Evolutionary conservation across 2,329 filamentous ascomycete species (phyloP).

Genomic region (Rhynchosporium secalis): DNA sequence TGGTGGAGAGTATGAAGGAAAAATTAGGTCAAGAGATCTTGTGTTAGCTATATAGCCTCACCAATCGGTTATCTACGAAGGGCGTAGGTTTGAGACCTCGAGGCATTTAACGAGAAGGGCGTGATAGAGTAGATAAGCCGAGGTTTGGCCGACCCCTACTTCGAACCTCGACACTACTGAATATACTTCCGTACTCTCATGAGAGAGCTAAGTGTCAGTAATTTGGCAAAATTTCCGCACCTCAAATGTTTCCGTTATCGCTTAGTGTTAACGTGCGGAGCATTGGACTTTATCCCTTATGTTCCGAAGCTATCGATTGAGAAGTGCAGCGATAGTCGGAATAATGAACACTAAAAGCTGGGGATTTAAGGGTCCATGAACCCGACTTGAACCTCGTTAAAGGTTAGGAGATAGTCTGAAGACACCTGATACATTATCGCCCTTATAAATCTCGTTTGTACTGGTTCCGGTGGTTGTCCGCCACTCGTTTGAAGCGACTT

Average conservation of each 20-base stretch:
- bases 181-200: neutral
- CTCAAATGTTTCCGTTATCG: too few relatives aligned
- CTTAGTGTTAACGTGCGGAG: too few relatives aligned
- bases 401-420: neutral
- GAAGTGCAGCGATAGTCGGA: too few relatives aligned
- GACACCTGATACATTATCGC: too few relatives aligned
- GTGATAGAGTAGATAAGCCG: conserved; percentile 8
- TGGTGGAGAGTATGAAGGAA: neutral
- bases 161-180: neutral
- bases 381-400: too few relatives aligned
- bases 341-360: too few relatives aligned
- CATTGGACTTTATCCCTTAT: too few relatives aligned
- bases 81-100: neutral
- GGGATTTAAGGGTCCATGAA: too few relatives aligned
- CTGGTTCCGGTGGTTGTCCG: neutral
- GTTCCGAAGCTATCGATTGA: too few relatives aligned
- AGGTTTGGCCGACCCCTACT: conserved; percentile 1
- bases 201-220: neutral
- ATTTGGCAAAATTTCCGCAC: too few relatives aligned
- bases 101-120: conserved; percentile 3
- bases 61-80: neutral
- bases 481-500: neutral
- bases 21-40: neutral
- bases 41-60: neutral
- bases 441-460: too few relatives aligned